Percentiles rank a stretch among this genome's conserved stretches.
These are phyloP conservation scores for Pseudocohnilembus persalinus DNA, from an alignment of 169 alveolate species.

Conservation along the genomic window DNA sequence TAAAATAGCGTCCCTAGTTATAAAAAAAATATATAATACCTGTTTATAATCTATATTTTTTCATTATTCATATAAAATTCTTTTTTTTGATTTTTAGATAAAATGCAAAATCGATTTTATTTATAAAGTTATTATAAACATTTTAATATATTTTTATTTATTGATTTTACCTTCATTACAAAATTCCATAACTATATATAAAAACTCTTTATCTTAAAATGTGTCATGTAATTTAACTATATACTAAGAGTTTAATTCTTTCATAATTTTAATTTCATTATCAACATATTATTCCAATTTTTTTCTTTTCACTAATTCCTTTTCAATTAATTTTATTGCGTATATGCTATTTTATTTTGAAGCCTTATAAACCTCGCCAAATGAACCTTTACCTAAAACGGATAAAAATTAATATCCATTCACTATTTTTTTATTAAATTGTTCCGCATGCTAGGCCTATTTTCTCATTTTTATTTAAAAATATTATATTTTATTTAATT, in stretches of 20 bases:
- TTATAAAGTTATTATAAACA: background rate
- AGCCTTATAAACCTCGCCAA: slow-evolving; percentile 35
- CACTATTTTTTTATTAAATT: background rate
- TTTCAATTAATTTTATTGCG: slow-evolving; percentile 44
- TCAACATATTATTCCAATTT: slow-evolving; percentile 27
- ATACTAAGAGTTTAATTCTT: slow-evolving; percentile 52
- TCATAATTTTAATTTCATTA: slow-evolving; percentile 51
- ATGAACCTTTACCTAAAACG: slow-evolving; percentile 28
- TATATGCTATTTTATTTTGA: slow-evolving; percentile 18
- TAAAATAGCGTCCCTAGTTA: slow-evolving; percentile 31
- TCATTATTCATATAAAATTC: too few species aligned
- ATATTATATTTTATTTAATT: too few species aligned
- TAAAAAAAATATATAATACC: too few species aligned
- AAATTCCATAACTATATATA: slow-evolving; percentile 60
- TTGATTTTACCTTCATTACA: slow-evolving; percentile 44
- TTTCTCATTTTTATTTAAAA: too few species aligned
- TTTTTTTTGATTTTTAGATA: background rate
- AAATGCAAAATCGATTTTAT: background rate
- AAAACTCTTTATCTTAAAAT: slow-evolving; percentile 45
- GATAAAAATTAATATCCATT: background rate
- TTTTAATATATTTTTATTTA: too few species aligned
- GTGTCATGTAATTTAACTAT: slow-evolving; percentile 56
- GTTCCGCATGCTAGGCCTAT: too few species aligned
- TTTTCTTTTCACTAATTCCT: slow-evolving; percentile 15
- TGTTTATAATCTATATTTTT: background rate